These are phyloP conservation scores for Fusarium devonianum DNA, from an alignment of 2,329 filamentous ascomycete species.

Conservation along the genomic window DNA sequence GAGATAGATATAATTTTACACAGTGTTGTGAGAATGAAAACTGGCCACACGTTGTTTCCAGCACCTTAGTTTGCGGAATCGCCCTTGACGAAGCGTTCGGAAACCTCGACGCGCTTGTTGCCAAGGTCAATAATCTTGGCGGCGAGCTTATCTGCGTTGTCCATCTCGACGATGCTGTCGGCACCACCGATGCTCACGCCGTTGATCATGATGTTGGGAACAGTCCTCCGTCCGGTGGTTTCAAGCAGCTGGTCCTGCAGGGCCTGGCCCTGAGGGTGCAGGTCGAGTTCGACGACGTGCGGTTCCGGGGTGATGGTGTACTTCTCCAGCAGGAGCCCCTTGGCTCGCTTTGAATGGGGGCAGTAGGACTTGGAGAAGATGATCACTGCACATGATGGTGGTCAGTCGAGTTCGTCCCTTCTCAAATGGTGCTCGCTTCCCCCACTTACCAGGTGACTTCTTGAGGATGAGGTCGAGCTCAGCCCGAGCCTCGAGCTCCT, in stretches of 20 bases:
- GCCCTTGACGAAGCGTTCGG: conserved; percentile 53
- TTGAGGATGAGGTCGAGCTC: conserved; percentile 83
- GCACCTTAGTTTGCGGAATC: conserved; percentile 13
- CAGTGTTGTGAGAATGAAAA: conserved; percentile 13
- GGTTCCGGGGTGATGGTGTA: conserved; percentile 85
- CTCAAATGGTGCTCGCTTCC: no score
- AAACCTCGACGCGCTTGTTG: conserved; percentile 66
- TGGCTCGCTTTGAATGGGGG: conserved; percentile 84
- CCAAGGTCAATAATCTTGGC: conserved; percentile 77
- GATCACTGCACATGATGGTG: conserved; percentile 67
- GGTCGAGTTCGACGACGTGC: conserved; percentile 88
- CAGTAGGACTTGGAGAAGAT: conserved; percentile 98
- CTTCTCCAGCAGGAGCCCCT: conserved; percentile 81
- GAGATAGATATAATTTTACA: conserved; percentile 15
- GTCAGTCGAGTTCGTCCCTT: not conserved
- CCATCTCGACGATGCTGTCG: conserved; percentile 81
- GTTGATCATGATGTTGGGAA: conserved; percentile 90
- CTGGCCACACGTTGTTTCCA: not conserved
- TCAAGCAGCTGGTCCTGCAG: conserved; percentile 76
- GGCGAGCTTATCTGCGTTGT: conserved; percentile 70
- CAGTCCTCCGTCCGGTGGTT: conserved; percentile 82
- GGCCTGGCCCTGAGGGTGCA: conserved; percentile 74
- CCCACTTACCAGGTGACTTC: conserved; percentile 77
- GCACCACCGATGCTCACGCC: conserved; percentile 89
- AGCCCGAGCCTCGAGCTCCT: conserved; percentile 69